Base-by-base conservation (phyloP, 2,329 filamentous ascomycete genomes). In the Xylaria sp. region DNA sequence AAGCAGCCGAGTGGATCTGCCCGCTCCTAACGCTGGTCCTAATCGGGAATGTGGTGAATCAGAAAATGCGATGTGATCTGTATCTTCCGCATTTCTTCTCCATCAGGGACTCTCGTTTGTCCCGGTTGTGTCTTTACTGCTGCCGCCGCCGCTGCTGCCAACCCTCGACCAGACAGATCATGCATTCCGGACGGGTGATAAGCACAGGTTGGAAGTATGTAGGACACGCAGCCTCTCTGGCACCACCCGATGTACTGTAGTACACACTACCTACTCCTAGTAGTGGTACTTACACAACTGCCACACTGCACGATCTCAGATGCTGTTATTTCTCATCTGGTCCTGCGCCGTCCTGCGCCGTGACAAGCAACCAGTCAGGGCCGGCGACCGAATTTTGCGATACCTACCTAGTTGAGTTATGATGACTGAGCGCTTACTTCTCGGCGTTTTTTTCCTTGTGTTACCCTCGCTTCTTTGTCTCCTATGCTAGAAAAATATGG, bases 41-140 rank as follows among this genome's bases (percentile, higher is more conserved):
- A 77, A 77, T 78, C 76, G 73, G 76, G 76, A 76, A 78, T 78
- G 76, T 77, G 75, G 72, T 76, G 71, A 73, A 71, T 73, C 60
- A 66, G 55, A 60, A 64, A 67, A 68, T 68, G 63, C 63, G 66
- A 66, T 71, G 68, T 74, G 67, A 75, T 72, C 74, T 76, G 72
- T 75, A 70, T 71, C 72, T 72, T 75, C 73, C 73, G 69, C 72
- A 72, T 69, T 73, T 66, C 60, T 53, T 69, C 63, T 60, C 55
- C 60, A 62, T 72, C 70, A 72, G 70, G 70, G 58, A 69, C 66
- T 57, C 66, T 67, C 61, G 66, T 67, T 67, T 68, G 65, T 71
- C 70, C 60, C 54, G 54, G 62, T 62, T 48, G 57, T 67, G 42
- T 51, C 48, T 42, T 61, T 29, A n/a, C 12, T 40, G 35, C 35